Evolutionary conservation across 192 early-diverging fungal genomes (phyloP), one percentile per base, ranked within the genome.

Genomic region (Jimgerdemannia lactiflua): DNA sequence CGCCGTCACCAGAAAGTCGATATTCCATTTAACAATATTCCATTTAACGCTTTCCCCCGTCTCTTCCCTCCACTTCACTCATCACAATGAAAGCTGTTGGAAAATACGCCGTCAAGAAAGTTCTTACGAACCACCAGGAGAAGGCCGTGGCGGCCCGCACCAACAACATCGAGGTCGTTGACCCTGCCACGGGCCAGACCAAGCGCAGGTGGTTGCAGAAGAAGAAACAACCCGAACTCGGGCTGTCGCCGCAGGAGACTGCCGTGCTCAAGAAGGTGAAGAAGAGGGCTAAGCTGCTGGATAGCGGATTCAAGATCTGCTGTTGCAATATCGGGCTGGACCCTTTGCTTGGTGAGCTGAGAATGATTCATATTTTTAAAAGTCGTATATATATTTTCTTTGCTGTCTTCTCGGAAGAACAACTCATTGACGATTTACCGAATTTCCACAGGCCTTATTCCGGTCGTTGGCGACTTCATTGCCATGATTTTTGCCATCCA

Each of bases 401-500:
- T 41, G 65, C 54, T 42, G 20, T 54, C 39, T 6, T 72, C 29
- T 29, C 29, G 29, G 29, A 29, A 29, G 29, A 29, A 29, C n/a
- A n/a, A n/a, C n/a, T n/a, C n/a, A n/a, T n/a, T n/a, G n/a, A n/a
- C 19, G 64, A 65, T 43, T 67, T 64, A 11, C 1, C 67, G 17
- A 64, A 19, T 65, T 29, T 39, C 4, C 75, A 14, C 75, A 88
- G 86, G 86, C 65, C 77, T 87, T 43, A 79, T 89, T 43, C 88
- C 88, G 18, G 75, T 81, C 29, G 75, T 83, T 63, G 88, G 88
- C 39, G 88, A 89, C 77, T 54, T 70, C 3, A 72, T 87, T 19
- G 80, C 82, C 3, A 11, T 80, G 42, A 39, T 77, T 7, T 73
- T 89, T 29, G 81, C 85, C 8, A 17, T 87, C 41, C 72, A 78